Base-by-base conservation (phyloP, 495 filamentous ascomycete genomes). In the Tuber microsphaerosporum region DNA sequence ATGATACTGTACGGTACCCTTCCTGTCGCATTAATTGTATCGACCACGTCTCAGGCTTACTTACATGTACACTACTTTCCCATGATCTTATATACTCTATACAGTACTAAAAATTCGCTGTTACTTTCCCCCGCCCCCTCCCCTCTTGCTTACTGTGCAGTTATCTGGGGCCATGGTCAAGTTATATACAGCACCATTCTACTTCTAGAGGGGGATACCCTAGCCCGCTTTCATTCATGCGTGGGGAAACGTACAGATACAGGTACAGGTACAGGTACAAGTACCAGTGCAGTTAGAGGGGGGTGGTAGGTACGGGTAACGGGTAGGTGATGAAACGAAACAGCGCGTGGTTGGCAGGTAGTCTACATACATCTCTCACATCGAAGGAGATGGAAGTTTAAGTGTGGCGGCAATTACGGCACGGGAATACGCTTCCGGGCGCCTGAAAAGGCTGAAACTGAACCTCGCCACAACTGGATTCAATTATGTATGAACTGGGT, bases 31-130 rank as follows among this genome's bases (percentile, higher is more conserved):
- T 61, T 6, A 61, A 31, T 16, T 16, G 51, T 61, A 31, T 61
- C 51, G 31, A 61, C 51, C n/a, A 31, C 51, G 51, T 61, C 51
- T 61, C 51, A 61, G n/a, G n/a, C 51, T 61, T 31, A 61, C 51
- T 61, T 17, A 37, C n/a, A n/a, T n/a, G n/a, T n/a, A 6, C 19
- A 20, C 4, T 61, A 9, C 51, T n/a, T 26, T 41, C 39, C 39
- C 39, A 41, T 41, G 39, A 41, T 26, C 48, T 19, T 51, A 9
- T 51, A 51, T 22, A 48, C n/a, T 17, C 1, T 37, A 37, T 0
- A 41, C 39, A 41, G 39, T 41, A 51, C 10, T 22, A 8, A 12
- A 12, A 26, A 12, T 56, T n/a, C 51, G n/a, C 51, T 31, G 39
- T 41, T 41, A 41, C 39, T 6, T 6, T 41, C 5, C 4, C 39